Conservation (phyloP, 805 yeast genomes). For the Suhomyces emberorum region DNA sequence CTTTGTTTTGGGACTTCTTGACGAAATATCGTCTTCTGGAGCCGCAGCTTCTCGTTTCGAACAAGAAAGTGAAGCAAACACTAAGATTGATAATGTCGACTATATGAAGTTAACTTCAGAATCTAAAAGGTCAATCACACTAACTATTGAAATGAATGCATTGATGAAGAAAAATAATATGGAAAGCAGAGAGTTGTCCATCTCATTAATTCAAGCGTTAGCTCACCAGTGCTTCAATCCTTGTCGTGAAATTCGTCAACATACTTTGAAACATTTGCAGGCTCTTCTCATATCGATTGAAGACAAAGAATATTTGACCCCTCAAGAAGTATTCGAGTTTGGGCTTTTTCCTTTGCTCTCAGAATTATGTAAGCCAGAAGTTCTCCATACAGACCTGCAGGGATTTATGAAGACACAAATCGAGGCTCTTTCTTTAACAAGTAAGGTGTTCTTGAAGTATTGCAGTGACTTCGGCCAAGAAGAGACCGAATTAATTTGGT, state of each 20-base stretch:
- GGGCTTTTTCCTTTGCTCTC: constrained; percentile 73
- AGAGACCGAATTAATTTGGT: constrained; percentile 30
- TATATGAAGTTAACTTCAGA: constrained; percentile 40
- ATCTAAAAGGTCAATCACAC: constrained; percentile 58
- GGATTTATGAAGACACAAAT: constrained; percentile 67
- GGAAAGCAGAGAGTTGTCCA: constrained; percentile 38
- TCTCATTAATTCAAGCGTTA: constrained; percentile 73
- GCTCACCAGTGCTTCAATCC: constrained; percentile 91
- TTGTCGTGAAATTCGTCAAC: constrained; percentile 67
- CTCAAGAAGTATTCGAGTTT: constrained; percentile 60
- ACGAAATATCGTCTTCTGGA: constrained; percentile 78
- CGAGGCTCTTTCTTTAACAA: constrained; percentile 62
- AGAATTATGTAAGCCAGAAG: constrained; percentile 64
- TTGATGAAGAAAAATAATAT: constrained; percentile 32
- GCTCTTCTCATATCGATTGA: constrained; percentile 44
- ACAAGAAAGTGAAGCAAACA: constrained; percentile 53
- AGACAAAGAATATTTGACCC: constrained; percentile 37
- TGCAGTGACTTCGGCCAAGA: constrained; percentile 22
- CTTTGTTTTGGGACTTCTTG: constrained; percentile 66
- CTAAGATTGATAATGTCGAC: constrained; percentile 12
- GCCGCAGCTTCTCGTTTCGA: constrained; percentile 78
- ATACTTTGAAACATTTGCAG: constrained; percentile 63
- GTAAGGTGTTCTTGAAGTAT: constrained; percentile 49
- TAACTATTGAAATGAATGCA: constrained; percentile 52
- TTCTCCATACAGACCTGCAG: constrained; percentile 49